Evolutionary conservation across 805 yeast genomes (phyloP).

Genomic region (Kazachstania bromeliacearum): DNA sequence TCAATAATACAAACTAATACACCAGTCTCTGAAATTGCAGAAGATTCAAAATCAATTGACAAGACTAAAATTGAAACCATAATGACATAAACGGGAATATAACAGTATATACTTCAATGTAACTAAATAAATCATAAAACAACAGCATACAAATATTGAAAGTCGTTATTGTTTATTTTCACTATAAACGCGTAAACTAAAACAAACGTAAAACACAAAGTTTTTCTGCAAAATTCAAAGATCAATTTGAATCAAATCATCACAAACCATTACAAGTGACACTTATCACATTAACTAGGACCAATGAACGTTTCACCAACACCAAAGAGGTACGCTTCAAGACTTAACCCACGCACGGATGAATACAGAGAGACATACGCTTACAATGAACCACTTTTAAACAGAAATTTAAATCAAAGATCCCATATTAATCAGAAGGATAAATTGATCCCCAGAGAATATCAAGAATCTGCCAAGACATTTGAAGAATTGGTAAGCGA

Average conservation of each 20-base stretch:
- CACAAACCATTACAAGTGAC: too few species aligned
- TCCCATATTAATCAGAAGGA: constrained; percentile 8
- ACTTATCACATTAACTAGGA: too few species aligned
- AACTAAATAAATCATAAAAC: background rate
- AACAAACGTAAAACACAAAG: background rate
- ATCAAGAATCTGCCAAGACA: constrained; percentile 30
- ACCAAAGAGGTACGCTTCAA: constrained; percentile 21
- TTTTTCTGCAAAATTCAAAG: background rate
- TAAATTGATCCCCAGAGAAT: constrained; percentile 27
- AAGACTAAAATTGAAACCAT: constrained; percentile 2
- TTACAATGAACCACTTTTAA: constrained; percentile 5
- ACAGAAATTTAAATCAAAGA: background rate
- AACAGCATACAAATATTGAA: too few species aligned
- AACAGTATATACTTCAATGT: background rate
- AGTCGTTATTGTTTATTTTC: too few species aligned
- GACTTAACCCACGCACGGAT: constrained; percentile 2
- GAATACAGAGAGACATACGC: background rate
- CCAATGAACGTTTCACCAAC: constrained; percentile 26
- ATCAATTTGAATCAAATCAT: background rate
- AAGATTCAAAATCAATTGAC: background rate
- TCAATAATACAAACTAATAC: too few species aligned
- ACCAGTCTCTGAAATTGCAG: background rate
- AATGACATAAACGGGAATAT: constrained; percentile 1
- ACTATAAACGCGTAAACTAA: too few species aligned
- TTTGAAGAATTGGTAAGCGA: constrained; percentile 32